Evolutionary conservation across 306 rosid species (phyloP), one percentile per base, ranked within the genome.

Genomic region (Trifolium dubium): DNA sequence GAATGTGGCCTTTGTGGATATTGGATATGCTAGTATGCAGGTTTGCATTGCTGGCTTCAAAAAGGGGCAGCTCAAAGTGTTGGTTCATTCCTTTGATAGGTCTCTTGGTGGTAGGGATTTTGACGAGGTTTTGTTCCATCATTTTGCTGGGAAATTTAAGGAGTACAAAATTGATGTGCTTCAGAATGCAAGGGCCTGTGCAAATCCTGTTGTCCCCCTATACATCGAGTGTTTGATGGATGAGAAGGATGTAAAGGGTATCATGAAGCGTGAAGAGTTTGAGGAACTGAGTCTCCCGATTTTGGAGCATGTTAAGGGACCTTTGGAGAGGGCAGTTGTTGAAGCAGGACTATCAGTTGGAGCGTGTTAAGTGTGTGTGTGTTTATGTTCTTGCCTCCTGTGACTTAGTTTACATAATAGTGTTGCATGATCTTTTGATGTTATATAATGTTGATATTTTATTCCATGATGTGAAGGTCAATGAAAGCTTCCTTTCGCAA

Each of bases 21-120:
- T 94, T 83, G 99, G 99, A 3, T 97, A 94, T 83, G 90, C 89
- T 50, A 92, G 95, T 87, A 89, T 92, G 96, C 99, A 94, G 77
- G 99, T 94, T 2, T 94, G 97, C 73, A 87, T 94, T 80, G 96
- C 93, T 67, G 99, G 97, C 3, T 92, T 86, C 76, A 92, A 90
- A 70, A 92, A 87, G 81, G 99, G 99, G 49, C 99, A 92, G 86
- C 77, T 94, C 77, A 92, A 86, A 77, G 83, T 94, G 39, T 77
- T 94, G 84, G 83, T 97, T 69, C 99, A 94, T 86, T 61, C 95
- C 1, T 88, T 62, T 55, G 99, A 94, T 71, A 87, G 83, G 78
- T 87, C 95, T 44, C 77, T 94, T 62, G 97, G 99, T 37, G 99
- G 99, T 77, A 92, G 96, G 70, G 99, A 94, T 72, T 94, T 94